Base-by-base conservation (phyloP, 2,329 filamentous ascomycete species). In the Diaporthe humulicola region DNA sequence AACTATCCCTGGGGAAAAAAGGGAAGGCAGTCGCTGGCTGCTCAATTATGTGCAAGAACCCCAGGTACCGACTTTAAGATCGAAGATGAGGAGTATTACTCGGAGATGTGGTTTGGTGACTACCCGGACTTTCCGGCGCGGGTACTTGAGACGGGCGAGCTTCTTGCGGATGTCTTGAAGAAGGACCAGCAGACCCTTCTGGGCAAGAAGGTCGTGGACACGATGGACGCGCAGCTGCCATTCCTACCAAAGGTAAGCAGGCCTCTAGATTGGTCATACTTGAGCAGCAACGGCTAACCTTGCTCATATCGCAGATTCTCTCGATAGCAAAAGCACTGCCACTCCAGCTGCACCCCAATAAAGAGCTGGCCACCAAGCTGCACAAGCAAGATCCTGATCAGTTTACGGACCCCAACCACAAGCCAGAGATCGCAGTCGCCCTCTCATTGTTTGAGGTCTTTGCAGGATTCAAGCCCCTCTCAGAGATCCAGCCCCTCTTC, bases 391-490 rank as follows among this genome's bases (percentile, higher is more conserved):
- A 94, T 71, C 93, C 93, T 0, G 83, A 90, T 3, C 88, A 90
- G 74, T 95, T 93, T 81, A 90, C 89, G 1, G 93, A 96, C 77
- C 85, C 89, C 3, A 95, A 95, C 81, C 93, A 95, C 86, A 95
- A 95, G 83, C 93, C 94, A 1, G 93, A 96, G 80, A 95, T 96
- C 71, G 93, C 93, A 0, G 85, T 96, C 1, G 93, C 93, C 0
- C 84, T 95, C 1, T 87, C 89, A 17, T 89, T 91, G 30, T 95
- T 96, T 78, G 93, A 95, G 81, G 91, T 93, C 0, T 95, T 96
- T 78, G 92, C 91, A 14, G 93, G 93, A 8, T 95, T 92, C 85
- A 95, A 94, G 80, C 90, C 92, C 0, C 84, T 93, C 0, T 79
- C 83, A 14, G 86, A 91, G 3, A 91, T 95, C 74, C 83, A 90